These are phyloP conservation scores for Rhizophlyctis rosea DNA, from an alignment of 192 early-diverging fungal genomes.

Conservation along the genomic window DNA sequence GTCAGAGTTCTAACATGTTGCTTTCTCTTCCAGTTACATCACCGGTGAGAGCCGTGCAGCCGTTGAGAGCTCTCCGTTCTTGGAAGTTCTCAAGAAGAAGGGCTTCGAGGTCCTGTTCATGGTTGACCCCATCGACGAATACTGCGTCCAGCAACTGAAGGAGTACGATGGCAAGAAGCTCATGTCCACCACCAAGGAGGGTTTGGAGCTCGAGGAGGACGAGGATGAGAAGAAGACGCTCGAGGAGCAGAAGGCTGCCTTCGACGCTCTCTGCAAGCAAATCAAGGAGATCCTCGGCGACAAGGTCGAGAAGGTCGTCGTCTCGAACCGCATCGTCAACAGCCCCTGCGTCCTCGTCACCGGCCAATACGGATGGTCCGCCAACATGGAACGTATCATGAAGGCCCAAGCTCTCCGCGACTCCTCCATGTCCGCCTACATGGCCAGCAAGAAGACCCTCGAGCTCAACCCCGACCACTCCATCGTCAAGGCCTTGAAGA, in stretches of 20 bases:
- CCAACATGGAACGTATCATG: constrained; percentile 99
- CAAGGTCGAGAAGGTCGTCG: constrained; percentile 90
- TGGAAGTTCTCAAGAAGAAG: constrained; percentile 99
- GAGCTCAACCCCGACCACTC: constrained; percentile 95
- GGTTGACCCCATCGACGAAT: constrained; percentile 99
- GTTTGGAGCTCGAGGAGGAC: constrained; percentile 97
- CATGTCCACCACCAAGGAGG: constrained; percentile 97
- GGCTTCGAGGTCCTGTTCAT: constrained; percentile 98
- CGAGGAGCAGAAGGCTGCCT: constrained; percentile 90
- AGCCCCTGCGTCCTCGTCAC: constrained; percentile 99
- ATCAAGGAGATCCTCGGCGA: constrained; percentile 99
- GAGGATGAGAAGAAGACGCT: constrained; percentile 95
- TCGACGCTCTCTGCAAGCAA: constrained; percentile 87
- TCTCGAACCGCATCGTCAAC: constrained; percentile 95
- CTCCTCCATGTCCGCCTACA: constrained; percentile 98
- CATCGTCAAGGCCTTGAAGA: constrained; percentile 92
- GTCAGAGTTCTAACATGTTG: too few species aligned
- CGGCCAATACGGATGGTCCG: constrained; percentile 98
- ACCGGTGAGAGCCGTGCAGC: constrained; percentile 91
- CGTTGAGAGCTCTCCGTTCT: constrained; percentile 96
- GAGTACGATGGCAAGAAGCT: constrained; percentile 99
- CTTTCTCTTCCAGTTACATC: constrained; percentile 58
- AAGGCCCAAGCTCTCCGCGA: constrained; percentile 99
- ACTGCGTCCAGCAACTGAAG: constrained; percentile 96
- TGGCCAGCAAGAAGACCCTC: constrained; percentile 99